phyloP scores from a whole-genome alignment of 179 eudicot species.

The Gypsophila paniculata region DNA sequence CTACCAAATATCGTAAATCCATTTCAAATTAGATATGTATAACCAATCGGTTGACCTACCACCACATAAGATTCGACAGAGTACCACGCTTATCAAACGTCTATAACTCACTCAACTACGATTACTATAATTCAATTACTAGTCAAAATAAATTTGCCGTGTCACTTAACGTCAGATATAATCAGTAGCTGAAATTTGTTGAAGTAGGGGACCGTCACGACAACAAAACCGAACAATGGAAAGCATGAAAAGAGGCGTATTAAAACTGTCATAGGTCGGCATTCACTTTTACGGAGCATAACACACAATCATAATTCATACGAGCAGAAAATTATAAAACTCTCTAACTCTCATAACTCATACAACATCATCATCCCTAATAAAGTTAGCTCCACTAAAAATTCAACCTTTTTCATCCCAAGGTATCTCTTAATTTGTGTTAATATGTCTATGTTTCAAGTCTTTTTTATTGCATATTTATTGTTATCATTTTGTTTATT shows the following conservation, averaged over 20 bases:
- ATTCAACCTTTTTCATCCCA: background rate
- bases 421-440: background rate
- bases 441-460: background rate
- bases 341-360: background rate
- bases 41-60: no score
- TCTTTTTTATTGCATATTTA: background rate
- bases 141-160: no score
- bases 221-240: background rate
- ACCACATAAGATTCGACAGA: no score
- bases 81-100: no score
- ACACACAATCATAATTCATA: background rate
- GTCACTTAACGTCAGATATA: no score
- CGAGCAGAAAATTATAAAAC: background rate
- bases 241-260: constrained; percentile 4
- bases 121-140: no score
- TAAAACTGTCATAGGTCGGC: constrained; percentile 14
- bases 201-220: background rate
- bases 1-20: no score
- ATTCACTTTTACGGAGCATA: constrained; percentile 5
- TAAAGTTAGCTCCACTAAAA: background rate
- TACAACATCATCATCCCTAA: background rate
- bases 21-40: no score
- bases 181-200: no score
- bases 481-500: background rate
- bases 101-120: no score